These are phyloP conservation scores for Candida oleophila DNA, from an alignment of 805 yeast species.

Conservation along the genomic window DNA sequence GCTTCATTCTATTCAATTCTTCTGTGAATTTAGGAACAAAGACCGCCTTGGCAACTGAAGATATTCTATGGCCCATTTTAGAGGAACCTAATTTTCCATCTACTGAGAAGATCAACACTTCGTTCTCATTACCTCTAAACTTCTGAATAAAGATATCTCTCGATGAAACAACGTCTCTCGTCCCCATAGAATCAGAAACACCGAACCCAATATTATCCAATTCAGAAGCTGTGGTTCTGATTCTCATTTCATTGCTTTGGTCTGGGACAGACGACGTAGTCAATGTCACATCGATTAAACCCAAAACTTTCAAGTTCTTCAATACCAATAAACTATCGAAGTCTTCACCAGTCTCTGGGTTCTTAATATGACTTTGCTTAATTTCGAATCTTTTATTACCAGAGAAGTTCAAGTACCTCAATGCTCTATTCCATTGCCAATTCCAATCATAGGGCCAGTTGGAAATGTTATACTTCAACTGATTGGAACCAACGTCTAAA, in stretches of 20 bases:
- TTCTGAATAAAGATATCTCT: slow-evolving; percentile 86
- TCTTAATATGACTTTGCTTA: slow-evolving; percentile 56
- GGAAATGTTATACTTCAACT: slow-evolving; percentile 84
- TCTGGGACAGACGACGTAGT: slow-evolving; percentile 89
- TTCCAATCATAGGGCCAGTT: slow-evolving; percentile 98
- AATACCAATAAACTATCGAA: slow-evolving; percentile 65
- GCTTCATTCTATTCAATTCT: slow-evolving; percentile 52
- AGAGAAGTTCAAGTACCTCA: slow-evolving; percentile 82
- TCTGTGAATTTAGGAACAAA: slow-evolving; percentile 66
- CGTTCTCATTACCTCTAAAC: slow-evolving; percentile 82
- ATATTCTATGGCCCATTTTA: slow-evolving; percentile 48
- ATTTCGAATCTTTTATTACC: slow-evolving; percentile 93
- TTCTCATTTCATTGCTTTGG: slow-evolving; percentile 76
- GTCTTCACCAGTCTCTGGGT: slow-evolving; percentile 59
- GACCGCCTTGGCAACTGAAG: slow-evolving; percentile 69
- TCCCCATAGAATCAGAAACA: slow-evolving; percentile 84
- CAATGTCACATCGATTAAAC: slow-evolving; percentile 92
- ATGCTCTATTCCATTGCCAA: slow-evolving; percentile 81
- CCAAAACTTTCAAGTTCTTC: slow-evolving; percentile 69
- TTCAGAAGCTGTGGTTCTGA: slow-evolving; percentile 85
- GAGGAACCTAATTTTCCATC: slow-evolving; percentile 75
- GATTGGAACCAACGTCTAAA: slow-evolving; percentile 89
- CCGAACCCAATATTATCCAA: slow-evolving; percentile 80
- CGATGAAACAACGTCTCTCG: slow-evolving; percentile 59
- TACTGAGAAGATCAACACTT: slow-evolving; percentile 75